phyloP scores from a whole-genome alignment of 1,139 yeast species.

The Hanseniaspora uvarum region DNA sequence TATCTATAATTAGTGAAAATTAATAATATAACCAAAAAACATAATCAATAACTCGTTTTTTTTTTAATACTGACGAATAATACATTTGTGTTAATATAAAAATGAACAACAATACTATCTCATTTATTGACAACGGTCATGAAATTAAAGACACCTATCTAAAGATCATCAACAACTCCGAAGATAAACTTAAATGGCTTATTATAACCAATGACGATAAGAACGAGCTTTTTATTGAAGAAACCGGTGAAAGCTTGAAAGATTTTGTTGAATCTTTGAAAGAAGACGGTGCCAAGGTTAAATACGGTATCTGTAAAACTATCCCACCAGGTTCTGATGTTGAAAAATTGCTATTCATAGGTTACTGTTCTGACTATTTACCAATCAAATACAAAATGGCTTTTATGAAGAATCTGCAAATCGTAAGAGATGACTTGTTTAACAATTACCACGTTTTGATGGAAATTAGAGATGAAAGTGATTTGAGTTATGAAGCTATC shows the following conservation, averaged over 20 bases:
- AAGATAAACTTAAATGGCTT: conserved; percentile 45
- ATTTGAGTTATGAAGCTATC: conserved; percentile 69
- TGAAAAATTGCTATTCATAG: conserved; percentile 69
- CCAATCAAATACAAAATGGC: conserved; percentile 65
- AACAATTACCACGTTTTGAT: conserved; percentile 89
- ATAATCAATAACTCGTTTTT: neutral
- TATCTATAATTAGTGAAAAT: neutral
- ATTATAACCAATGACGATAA: conserved; percentile 53
- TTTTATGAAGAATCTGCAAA: conserved; percentile 66
- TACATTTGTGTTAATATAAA: neutral
- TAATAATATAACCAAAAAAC: neutral
- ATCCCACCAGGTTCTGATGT: conserved; percentile 85
- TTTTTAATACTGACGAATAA: neutral
- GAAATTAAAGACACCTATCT: conserved; percentile 55
- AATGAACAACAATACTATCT: conserved; percentile 33
- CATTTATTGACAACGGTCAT: conserved; percentile 42
- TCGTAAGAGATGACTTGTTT: conserved; percentile 50
- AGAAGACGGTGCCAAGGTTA: conserved; percentile 69
- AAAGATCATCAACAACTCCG: conserved; percentile 53
- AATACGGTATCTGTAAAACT: conserved; percentile 81
- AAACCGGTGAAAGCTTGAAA: conserved; percentile 50
- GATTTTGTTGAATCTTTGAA: conserved; percentile 68
- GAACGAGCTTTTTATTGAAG: conserved; percentile 49
- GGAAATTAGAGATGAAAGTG: conserved; percentile 91
- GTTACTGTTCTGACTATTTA: conserved; percentile 91